Base-by-base conservation (phyloP, 257 asterid genomes). In the Fraxinus pennsylvanica region DNA sequence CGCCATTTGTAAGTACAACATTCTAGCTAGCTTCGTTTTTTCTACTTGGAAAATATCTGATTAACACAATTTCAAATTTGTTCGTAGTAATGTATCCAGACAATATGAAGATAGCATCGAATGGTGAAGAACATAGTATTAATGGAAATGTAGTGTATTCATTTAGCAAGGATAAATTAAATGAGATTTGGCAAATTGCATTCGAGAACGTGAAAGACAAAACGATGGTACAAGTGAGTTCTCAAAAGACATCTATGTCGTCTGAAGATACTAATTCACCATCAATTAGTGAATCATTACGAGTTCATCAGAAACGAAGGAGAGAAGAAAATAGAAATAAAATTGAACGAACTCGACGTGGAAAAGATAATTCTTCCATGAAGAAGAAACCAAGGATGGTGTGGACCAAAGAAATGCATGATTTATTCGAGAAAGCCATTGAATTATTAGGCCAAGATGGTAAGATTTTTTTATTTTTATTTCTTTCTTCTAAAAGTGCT, bases 391-490 rank as follows among this genome's bases (percentile, higher is more conserved):
- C 75, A 35, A 88, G 93, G 66, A 87, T 91, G 13, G 81, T 81
- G 21, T 92, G 96, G 97, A 89, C 93, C 17, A 65, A 59, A 6
- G 91, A 92, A 38, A 88, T 87, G 94, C 93, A 91, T 75, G 71
- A 76, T 71, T 88, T 78, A 10, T 92, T 92, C 78, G 14, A 86
- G 87, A 86, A 86, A 73, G 97, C 97, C 73, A 78, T 91, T 74
- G 84, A 83, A 14, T 61, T 74, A 5, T 32, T 91, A 66, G 90
- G 89, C 41, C 69, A 81, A 74, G 90, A 87, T 4, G 87, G 96
- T 91, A 83, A 82, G 92, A 25, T 73, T 68, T 1, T 3, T 22
- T 2, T 61, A 19, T n/a, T 43, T 5, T 33, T 35, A 6, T 36
- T 36, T 36, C 41, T 36, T 36, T 36, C 9, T 36, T 36, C 9